Evolutionary conservation across 345 rosid genomes (phyloP).

Genomic region (Arabidopsis arenosa): DNA sequence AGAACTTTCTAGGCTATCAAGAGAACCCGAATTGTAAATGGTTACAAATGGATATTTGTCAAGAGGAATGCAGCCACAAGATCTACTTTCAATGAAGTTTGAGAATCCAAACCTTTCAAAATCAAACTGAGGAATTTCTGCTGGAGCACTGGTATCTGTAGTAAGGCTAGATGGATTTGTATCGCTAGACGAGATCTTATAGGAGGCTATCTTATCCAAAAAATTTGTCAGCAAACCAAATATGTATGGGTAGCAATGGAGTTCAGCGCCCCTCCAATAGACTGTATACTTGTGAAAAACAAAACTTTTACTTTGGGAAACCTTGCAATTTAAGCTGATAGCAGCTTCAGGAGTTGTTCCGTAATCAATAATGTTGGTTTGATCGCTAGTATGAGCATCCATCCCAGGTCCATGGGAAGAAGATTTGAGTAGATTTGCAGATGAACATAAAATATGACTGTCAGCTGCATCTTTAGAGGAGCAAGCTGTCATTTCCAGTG

Average conservation of each 20-base stretch:
- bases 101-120: slow-evolving; percentile 75
- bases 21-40: slow-evolving; percentile 54
- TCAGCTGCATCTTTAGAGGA: slow-evolving; percentile 51
- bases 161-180: slow-evolving; percentile 35
- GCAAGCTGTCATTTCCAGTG: slow-evolving; percentile 55
- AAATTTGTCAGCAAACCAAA: slow-evolving; percentile 61
- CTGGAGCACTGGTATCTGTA: slow-evolving; percentile 42
- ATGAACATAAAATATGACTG: slow-evolving; percentile 56
- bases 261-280: slow-evolving; percentile 66
- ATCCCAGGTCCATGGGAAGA: slow-evolving; percentile 47
- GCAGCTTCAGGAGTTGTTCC: slow-evolving; percentile 46
- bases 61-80: slow-evolving; percentile 63
- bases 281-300: slow-evolving; percentile 50
- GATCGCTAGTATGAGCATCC: slow-evolving; percentile 35
- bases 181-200: slow-evolving; percentile 42
- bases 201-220: slow-evolving; percentile 55
- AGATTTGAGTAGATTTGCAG: slow-evolving; percentile 50
- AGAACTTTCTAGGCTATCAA: slow-evolving; percentile 61
- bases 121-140: slow-evolving; percentile 49
- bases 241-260: slow-evolving; percentile 81
- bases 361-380: slow-evolving; percentile 36
- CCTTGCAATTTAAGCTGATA: slow-evolving; percentile 64
- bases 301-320: slow-evolving; percentile 44
- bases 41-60: slow-evolving; percentile 75
- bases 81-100: slow-evolving; percentile 62